Percentiles rank a stretch among this genome's conserved stretches.
Evolutionary conservation across 257 asterid species (phyloP).

Genomic region (Solanum bulbocastanum): DNA sequence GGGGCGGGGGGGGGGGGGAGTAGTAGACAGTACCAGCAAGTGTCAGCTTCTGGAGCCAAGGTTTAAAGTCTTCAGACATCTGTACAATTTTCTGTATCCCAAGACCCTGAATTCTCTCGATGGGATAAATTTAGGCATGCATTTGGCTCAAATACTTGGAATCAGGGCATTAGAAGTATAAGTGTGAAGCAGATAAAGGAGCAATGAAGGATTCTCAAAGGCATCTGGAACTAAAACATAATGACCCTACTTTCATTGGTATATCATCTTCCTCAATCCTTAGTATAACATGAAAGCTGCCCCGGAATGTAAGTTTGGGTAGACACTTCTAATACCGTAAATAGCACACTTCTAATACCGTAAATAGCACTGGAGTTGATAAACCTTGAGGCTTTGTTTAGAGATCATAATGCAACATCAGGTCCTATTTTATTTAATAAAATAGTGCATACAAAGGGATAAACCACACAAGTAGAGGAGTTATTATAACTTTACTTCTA

Average conservation of each 20-base stretch:
- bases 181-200: neutral
- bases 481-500: neutral
- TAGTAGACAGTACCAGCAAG: neutral
- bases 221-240: neutral
- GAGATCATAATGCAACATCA: neutral
- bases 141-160: neutral
- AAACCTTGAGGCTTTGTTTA: neutral
- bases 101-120: neutral
- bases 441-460: neutral
- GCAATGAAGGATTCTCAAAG: neutral
- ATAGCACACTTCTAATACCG: neutral
- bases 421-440: neutral
- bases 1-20: too few species aligned
- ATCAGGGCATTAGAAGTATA: neutral
- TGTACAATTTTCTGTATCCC: neutral
- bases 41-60: neutral
- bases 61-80: neutral
- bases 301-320: neutral
- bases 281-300: neutral
- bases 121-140: neutral
- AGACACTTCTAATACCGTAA: neutral
- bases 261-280: neutral
- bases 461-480: neutral
- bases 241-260: neutral
- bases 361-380: neutral